These are phyloP conservation scores for Crucibulum laeve DNA, from an alignment of 768 basidiomycete species.

Conservation along the genomic window DNA sequence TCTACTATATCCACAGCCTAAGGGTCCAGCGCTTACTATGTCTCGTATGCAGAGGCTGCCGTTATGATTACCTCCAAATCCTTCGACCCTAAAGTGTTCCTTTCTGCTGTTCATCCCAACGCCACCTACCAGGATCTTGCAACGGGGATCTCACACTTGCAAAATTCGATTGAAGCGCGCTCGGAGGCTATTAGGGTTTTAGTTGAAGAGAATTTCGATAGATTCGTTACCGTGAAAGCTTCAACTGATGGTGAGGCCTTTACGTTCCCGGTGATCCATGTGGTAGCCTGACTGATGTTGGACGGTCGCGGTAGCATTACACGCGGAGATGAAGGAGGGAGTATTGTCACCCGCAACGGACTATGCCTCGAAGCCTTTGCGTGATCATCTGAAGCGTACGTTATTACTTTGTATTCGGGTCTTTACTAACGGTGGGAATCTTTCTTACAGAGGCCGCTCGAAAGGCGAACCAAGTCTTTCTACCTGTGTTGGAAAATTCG, in stretches of 20 bases:
- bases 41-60: slow-evolving; percentile 53
- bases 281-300: slow-evolving; percentile 6
- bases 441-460: slow-evolving; percentile 68
- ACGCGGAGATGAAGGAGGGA: slow-evolving; percentile 91
- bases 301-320: slow-evolving; percentile 52
- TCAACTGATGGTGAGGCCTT: slow-evolving; percentile 77
- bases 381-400: slow-evolving; percentile 83
- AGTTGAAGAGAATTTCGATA: slow-evolving; percentile 97
- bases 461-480: slow-evolving; percentile 93
- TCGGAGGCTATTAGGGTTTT: slow-evolving; percentile 93
- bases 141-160: slow-evolving; percentile 68
- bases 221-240: slow-evolving; percentile 96
- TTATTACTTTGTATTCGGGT: slow-evolving; percentile 3
- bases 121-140: slow-evolving; percentile 92
- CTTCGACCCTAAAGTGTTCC: slow-evolving; percentile 93
- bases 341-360: slow-evolving; percentile 73
- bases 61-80: slow-evolving; percentile 88
- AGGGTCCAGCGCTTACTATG: background rate
- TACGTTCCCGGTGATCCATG: background rate
- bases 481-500: slow-evolving; percentile 93
- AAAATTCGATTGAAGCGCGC: slow-evolving; percentile 79
- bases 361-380: slow-evolving; percentile 77
- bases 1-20: slow-evolving; percentile 8
- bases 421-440: slow-evolving; percentile 2
- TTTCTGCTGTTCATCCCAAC: slow-evolving; percentile 89